A percentile compares a stretch with the other conserved stretches of the same genome.
Conservation (phyloP, 164 flowering plant genomes). For the Nymphaea colorata region DNA sequence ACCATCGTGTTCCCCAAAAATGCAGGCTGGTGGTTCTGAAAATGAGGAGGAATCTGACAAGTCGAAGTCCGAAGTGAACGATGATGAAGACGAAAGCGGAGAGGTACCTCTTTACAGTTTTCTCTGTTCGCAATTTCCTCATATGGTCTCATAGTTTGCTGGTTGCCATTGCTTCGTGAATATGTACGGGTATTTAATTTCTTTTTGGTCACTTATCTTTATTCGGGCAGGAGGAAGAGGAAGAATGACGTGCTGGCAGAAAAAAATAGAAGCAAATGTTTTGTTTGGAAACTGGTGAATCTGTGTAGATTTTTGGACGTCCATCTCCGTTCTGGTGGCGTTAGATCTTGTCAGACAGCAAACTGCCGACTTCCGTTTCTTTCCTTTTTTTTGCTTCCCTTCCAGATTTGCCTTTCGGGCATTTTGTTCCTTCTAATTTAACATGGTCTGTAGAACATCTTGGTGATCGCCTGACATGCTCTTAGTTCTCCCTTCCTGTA, state of each 20-base stretch:
- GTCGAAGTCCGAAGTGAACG: conserved; percentile 40
- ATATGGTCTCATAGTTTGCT: not conserved
- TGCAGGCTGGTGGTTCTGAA: conserved; percentile 1
- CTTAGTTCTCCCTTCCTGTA: not conserved
- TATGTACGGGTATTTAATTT: not conserved
- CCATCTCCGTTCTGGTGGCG: not conserved
- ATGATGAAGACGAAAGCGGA: conserved; percentile 29
- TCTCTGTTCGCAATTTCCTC: not conserved
- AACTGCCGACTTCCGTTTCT: not conserved
- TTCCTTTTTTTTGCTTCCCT: not conserved
- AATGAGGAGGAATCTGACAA: conserved; percentile 41
- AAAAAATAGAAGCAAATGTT: too few species aligned
- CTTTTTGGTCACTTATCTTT: not conserved
- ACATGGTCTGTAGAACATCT: not conserved
- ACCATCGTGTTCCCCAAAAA: too few species aligned
- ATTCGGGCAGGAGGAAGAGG: not conserved
- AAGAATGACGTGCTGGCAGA: too few species aligned
- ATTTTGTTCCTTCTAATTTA: not conserved
- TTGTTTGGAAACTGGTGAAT: not conserved
- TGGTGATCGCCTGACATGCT: not conserved
- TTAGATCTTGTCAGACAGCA: not conserved
- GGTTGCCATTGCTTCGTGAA: not conserved
- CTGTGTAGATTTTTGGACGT: not conserved
- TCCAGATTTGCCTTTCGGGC: not conserved
- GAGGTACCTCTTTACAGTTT: conserved; percentile 16